Evolutionary conservation across 805 yeast species (phyloP), one percentile per base, ranked within the genome.

Genomic region (Cyberlindnera galapagoensis): DNA sequence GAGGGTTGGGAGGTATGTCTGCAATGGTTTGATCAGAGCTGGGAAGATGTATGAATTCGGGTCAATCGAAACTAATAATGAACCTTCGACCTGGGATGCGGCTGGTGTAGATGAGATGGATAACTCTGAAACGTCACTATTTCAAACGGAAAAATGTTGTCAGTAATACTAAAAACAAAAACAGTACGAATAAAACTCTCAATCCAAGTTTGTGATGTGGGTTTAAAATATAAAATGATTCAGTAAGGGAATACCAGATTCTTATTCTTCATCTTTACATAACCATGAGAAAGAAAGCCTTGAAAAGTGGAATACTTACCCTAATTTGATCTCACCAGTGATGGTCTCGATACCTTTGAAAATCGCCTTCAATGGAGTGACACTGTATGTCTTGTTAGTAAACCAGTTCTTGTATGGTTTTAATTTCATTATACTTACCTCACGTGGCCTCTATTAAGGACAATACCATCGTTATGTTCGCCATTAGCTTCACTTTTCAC

Each of bases 281-380:
- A n/a, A n/a, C n/a, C n/a, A n/a, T n/a, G n/a, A n/a, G 25, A 28
- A 14, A 15, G 20, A 21, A 22, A 22, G 26, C 12, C 4, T 21
- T 12, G 11, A 18, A 4, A 22, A 9, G 29, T 21, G 18, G 17
- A 28, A 25, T 17, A 47, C 54, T 49, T 42, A 50, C 52, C 38
- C 43, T 26, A 77, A 49, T n/a, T 50, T 51, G 36, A 82, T 64
- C 51, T 80, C 85, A 5, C 86, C 90, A 16, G 46, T 53, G 29
- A 67, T 52, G 1, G 69, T 75, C 7, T 21, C 15, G n/a, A 71
- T 69, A 28, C 66, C 70, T 37, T 68, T 66, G 58, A 80, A 87
- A 3, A 75, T 67, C 1, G 96, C 94, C 49, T 73, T 73, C 39
- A 88, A 45, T 1, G 84, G 83, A 3, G 87, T 77, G 21, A 80